Evolutionary conservation across 2,329 filamentous ascomycete genomes (phyloP).

Genomic region (Penicillium sp.): DNA sequence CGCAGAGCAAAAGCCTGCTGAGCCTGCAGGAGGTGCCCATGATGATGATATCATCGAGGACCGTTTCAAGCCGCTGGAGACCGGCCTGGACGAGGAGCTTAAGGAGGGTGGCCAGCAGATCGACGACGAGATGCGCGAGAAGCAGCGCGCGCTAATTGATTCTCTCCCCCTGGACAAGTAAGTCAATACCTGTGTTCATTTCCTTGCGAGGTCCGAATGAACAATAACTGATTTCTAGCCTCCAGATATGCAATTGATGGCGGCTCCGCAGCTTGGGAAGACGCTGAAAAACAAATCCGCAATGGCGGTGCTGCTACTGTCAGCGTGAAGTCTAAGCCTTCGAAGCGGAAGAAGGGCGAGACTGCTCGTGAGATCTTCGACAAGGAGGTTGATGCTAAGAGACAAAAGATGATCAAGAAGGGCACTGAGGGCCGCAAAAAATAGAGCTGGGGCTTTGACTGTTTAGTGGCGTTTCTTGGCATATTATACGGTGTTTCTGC

Average conservation of each 20-base stretch:
- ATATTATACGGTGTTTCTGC: conserved; percentile 16
- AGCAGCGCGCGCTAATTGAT: conserved; percentile 86
- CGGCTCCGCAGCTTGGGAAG: conserved; percentile 54
- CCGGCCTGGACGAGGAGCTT: conserved; percentile 76
- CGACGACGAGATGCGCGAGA: conserved; percentile 68
- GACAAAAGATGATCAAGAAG: conserved; percentile 47
- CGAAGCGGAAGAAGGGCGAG: conserved; percentile 71
- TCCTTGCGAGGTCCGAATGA: conserved; percentile 21
- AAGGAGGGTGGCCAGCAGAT: conserved; percentile 80
- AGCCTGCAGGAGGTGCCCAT: conserved; percentile 60
- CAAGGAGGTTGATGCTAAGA: conserved; percentile 44
- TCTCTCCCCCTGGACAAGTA: conserved; percentile 84
- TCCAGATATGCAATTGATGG: conserved; percentile 49
- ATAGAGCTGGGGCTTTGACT: conserved; percentile 22
- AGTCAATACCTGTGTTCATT: conserved; percentile 45
- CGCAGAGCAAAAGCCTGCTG: conserved; percentile 46
- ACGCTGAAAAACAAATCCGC: conserved; percentile 72
- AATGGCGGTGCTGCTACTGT: conserved; percentile 59
- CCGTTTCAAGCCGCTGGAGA: conserved; percentile 70
- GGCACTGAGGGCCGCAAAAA: conserved; percentile 44
- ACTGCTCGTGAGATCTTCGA: conserved; percentile 52
- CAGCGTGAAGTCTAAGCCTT: conserved; percentile 69
- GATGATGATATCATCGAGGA: conserved; percentile 64
- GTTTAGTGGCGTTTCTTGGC: conserved; percentile 18
- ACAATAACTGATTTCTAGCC: conserved; percentile 43